Conservation (phyloP, 306 rosid species). For the Geum urbanum region DNA sequence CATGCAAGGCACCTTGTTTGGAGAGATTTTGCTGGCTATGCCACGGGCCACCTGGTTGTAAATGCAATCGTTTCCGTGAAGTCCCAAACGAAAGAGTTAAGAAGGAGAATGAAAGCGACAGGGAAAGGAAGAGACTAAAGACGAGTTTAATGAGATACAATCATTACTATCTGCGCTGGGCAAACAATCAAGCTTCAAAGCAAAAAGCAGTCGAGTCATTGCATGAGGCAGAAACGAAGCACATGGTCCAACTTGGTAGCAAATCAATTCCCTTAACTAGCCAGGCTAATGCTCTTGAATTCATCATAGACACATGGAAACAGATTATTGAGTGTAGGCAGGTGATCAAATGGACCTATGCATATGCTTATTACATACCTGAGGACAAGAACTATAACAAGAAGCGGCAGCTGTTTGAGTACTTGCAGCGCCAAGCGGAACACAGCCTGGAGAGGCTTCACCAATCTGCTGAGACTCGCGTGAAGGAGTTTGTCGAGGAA, state of each 20-base stretch:
- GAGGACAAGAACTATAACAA: neutral
- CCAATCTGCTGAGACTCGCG: neutral
- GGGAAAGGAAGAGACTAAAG: conserved; percentile 78
- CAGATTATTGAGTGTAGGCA: conserved; percentile 10
- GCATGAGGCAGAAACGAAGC: neutral
- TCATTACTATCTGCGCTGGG: conserved; percentile 93
- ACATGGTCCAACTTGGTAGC: neutral
- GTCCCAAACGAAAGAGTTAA: neutral
- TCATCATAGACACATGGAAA: neutral
- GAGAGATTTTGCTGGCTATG: conserved; percentile 84
- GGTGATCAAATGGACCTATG: conserved; percentile 10
- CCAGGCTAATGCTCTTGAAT: neutral
- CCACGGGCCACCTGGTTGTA: conserved; percentile 30
- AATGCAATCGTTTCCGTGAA: neutral
- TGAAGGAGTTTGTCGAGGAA: neutral
- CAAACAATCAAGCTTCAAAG: conserved; percentile 53
- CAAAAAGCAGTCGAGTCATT: neutral
- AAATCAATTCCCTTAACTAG: neutral
- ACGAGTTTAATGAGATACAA: conserved; percentile 77
- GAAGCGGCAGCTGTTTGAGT: conserved; percentile 6
- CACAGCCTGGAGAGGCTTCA: conserved; percentile 11
- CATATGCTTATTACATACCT: conserved; percentile 4
- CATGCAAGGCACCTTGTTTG: conserved; percentile 73
- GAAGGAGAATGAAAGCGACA: conserved; percentile 32
- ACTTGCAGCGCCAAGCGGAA: conserved; percentile 6